phyloP scores from a whole-genome alignment of 192 early-diverging fungal species.

The Backusella parvicylindrica region DNA sequence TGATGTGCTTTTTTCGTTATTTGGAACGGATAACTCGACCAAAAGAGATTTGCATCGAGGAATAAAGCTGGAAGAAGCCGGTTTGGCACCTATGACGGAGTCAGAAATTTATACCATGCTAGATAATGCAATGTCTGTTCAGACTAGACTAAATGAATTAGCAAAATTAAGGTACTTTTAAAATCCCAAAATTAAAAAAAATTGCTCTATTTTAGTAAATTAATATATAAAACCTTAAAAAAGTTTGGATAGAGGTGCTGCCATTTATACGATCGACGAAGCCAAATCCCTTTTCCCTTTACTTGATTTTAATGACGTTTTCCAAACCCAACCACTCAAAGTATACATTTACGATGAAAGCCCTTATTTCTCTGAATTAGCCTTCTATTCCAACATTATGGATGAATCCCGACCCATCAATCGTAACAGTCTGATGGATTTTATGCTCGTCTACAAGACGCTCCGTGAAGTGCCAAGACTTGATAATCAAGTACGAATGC shows the following conservation, averaged over 20 bases:
- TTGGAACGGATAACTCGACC: neutral
- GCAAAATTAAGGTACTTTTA: neutral
- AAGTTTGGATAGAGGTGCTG: neutral
- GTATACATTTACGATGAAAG: neutral
- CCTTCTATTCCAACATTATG: neutral
- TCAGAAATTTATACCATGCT: conserved; percentile 26
- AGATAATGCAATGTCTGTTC: conserved; percentile 52
- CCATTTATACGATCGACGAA: neutral
- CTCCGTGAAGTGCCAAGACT: neutral
- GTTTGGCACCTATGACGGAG: neutral
- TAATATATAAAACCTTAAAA: neutral
- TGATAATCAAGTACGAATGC: neutral
- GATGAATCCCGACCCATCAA: neutral
- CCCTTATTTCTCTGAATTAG: neutral
- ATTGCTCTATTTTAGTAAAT: neutral
- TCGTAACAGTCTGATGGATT: neutral
- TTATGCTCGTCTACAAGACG: neutral
- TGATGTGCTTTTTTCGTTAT: neutral
- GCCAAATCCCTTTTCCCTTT: neutral
- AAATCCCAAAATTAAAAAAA: neutral
- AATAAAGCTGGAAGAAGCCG: neutral
- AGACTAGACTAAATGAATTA: conserved; percentile 17
- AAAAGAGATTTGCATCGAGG: neutral
- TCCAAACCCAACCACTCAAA: neutral
- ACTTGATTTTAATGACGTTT: neutral